These are phyloP conservation scores for Paraconiothyrium sp. DNA, from an alignment of 2,329 filamentous ascomycete species.

Conservation along the genomic window DNA sequence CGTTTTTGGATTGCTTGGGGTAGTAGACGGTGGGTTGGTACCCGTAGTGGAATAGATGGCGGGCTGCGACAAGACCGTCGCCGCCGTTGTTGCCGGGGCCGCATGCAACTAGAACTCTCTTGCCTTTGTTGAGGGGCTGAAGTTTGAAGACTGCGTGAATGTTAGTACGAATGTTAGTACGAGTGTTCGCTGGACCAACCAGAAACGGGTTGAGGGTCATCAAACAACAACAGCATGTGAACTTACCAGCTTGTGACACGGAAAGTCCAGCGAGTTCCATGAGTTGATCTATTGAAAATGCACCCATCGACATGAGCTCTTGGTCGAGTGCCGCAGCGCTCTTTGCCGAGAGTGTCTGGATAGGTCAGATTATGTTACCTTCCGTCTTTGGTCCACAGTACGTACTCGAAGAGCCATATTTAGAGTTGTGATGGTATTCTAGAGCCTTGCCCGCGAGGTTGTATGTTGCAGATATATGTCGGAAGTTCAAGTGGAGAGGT, in stretches of 20 bases:
- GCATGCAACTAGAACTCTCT: slow-evolving; percentile 84
- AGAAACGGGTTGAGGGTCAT: background rate
- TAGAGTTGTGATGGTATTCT: background rate
- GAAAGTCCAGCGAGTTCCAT: slow-evolving; percentile 97
- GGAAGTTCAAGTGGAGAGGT: slow-evolving; percentile 10
- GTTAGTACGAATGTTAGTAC: slow-evolving; percentile 12
- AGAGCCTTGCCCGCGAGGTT: background rate
- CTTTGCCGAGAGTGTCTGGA: slow-evolving; percentile 83
- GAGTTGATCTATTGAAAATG: slow-evolving; percentile 93
- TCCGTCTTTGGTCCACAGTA: background rate
- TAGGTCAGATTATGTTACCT: slow-evolving; percentile 2
- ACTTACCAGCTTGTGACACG: slow-evolving; percentile 83
- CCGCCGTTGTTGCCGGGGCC: slow-evolving; percentile 84
- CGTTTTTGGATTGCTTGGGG: slow-evolving; percentile 89
- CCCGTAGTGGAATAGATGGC: slow-evolving; percentile 90
- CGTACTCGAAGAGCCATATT: slow-evolving; percentile 39
- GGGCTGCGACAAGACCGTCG: slow-evolving; percentile 91
- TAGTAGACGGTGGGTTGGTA: slow-evolving; percentile 92
- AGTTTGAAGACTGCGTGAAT: slow-evolving; percentile 76
- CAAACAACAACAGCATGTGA: background rate
- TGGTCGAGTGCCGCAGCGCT: slow-evolving; percentile 89
- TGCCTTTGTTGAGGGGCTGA: slow-evolving; percentile 77
- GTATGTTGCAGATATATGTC: background rate
- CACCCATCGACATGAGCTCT: slow-evolving; percentile 88
- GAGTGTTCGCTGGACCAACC: background rate